Evolutionary conservation across 2,329 filamentous ascomycete genomes (phyloP).

Genomic region (Aureobasidium sp.): DNA sequence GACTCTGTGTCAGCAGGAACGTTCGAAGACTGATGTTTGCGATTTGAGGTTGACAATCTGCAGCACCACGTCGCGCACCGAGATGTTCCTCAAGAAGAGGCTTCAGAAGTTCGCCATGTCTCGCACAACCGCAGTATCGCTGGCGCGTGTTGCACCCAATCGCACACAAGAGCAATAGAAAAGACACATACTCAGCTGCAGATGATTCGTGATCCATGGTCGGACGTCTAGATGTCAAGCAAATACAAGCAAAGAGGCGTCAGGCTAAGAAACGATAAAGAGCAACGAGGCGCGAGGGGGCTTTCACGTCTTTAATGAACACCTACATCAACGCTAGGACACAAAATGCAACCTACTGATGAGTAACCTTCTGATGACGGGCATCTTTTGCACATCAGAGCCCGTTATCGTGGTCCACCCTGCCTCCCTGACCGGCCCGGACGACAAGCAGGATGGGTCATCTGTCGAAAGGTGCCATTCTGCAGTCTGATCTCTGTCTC

Average conservation of each 20-base stretch:
- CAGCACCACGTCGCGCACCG: background rate
- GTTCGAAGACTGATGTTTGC: background rate
- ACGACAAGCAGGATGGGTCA: background rate
- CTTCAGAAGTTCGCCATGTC: background rate
- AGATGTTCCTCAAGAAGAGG: background rate
- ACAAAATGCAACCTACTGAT: slow-evolving; percentile 1
- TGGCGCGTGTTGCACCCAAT: background rate
- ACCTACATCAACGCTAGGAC: slow-evolving; percentile 9
- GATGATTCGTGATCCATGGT: slow-evolving; percentile 15
- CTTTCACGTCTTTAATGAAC: background rate
- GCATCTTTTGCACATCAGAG: background rate
- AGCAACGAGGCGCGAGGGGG: background rate
- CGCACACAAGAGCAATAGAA: background rate
- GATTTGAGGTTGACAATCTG: background rate
- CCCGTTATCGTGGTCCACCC: background rate
- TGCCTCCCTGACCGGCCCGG: slow-evolving; percentile 1
- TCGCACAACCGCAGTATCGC: background rate
- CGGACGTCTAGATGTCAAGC: slow-evolving; percentile 4
- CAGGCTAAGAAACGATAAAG: slow-evolving; percentile 7
- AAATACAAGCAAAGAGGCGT: slow-evolving; percentile 14
- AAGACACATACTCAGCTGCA: slow-evolving; percentile 10
- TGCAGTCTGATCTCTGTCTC: slow-evolving; percentile 7
- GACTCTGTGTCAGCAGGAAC: background rate
- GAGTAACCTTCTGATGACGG: slow-evolving; percentile 11
- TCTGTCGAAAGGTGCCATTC: slow-evolving; percentile 1